phyloP scores from a whole-genome alignment of 2,329 filamentous ascomycete genomes.

The Beauveria bassiana region DNA sequence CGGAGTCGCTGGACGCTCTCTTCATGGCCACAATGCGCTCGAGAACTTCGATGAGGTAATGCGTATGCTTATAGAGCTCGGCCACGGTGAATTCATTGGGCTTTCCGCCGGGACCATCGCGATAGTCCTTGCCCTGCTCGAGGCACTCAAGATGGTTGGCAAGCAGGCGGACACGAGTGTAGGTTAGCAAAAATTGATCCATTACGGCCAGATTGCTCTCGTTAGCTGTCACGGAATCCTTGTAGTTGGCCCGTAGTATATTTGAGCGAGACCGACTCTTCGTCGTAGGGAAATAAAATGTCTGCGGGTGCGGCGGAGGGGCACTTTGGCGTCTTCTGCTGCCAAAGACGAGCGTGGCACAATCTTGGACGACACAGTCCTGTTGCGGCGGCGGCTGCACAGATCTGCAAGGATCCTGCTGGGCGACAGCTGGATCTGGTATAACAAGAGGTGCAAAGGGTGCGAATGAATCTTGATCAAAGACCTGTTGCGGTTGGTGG shows the following conservation, averaged over 20 bases:
- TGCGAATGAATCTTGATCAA: not conserved
- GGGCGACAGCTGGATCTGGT: not conserved
- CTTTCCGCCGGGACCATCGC: constrained; percentile 17
- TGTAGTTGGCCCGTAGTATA: not conserved
- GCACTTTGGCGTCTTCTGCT: not conserved
- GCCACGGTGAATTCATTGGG: constrained; percentile 30
- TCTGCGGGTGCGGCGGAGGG: not conserved
- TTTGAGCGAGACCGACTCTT: not conserved
- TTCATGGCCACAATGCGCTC: constrained; percentile 8
- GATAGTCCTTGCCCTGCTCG: constrained; percentile 14
- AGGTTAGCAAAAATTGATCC: constrained; percentile 31
- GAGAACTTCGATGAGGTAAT: constrained; percentile 14
- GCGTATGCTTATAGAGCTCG: constrained; percentile 33
- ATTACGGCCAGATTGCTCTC: constrained; percentile 24
- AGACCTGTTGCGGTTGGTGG: not conserved
- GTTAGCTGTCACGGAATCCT: not conserved
- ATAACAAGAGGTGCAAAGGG: not conserved
- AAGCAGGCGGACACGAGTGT: constrained; percentile 31
- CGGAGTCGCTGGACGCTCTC: not conserved
- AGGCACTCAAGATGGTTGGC: constrained; percentile 23
- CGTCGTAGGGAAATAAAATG: not conserved
- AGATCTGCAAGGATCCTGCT: not conserved
- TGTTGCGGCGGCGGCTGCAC: not conserved
- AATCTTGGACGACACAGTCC: not conserved
- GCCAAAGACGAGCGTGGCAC: not conserved